Evolutionary conservation across 495 filamentous ascomycete genomes (phyloP).

Genomic region (Alectoria sarmentosa): DNA sequence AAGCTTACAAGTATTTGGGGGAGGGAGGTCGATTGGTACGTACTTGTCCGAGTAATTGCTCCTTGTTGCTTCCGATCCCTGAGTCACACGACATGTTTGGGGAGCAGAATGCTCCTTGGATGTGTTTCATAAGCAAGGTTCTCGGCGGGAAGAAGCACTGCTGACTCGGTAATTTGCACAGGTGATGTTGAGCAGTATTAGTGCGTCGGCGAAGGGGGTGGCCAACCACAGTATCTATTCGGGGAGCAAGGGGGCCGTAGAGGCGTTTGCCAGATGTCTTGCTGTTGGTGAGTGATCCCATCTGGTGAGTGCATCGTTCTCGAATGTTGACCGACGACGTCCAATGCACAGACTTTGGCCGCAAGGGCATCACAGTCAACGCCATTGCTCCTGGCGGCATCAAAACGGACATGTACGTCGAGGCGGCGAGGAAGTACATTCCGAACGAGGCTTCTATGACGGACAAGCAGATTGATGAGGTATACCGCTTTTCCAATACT

Average conservation of each 20-base stretch:
- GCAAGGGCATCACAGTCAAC: conserved; percentile 57
- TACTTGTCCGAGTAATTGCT: not conserved
- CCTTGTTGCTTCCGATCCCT: not conserved
- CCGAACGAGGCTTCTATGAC: conserved; percentile 32
- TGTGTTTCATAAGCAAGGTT: not conserved
- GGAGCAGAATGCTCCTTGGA: not conserved
- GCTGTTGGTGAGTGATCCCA: conserved; percentile 32
- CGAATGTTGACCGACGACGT: not conserved
- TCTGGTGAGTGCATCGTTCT: not conserved
- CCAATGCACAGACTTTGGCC: conserved; percentile 32
- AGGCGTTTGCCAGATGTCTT: conserved; percentile 50
- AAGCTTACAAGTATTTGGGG: conserved; percentile 58
- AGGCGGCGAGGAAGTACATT: conserved; percentile 26
- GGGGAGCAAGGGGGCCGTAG: conserved; percentile 51
- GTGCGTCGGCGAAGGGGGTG: conserved; percentile 48
- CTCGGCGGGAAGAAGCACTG: not conserved
- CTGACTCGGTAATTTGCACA: not conserved
- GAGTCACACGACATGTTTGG: not conserved
- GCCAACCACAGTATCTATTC: conserved; percentile 57
- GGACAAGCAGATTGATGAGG: conserved; percentile 35
- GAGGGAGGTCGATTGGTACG: conserved; percentile 32
- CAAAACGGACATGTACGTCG: conserved; percentile 61
- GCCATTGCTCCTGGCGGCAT: conserved; percentile 59
- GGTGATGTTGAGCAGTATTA: conserved; percentile 33
- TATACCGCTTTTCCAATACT: conserved; percentile 7